These are phyloP conservation scores for Acacia pycnantha DNA, from an alignment of 331 rosid genomes.

Conservation along the genomic window DNA sequence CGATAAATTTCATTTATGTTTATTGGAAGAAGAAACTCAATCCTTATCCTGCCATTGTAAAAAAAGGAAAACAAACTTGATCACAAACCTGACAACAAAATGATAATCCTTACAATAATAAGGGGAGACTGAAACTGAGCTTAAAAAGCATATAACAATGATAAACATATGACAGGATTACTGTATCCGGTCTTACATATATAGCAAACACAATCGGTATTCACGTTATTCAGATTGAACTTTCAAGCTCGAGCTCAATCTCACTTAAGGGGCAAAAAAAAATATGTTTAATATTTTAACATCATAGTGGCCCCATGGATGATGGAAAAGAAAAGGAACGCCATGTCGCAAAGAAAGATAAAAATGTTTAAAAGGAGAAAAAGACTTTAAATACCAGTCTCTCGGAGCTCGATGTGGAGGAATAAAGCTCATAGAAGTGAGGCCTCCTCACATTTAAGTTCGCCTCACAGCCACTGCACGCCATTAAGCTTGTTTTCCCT, in stretches of 20 bases:
- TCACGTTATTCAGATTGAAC: background rate
- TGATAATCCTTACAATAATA: background rate
- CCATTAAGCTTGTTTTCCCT: conserved; percentile 42
- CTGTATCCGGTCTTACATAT: background rate
- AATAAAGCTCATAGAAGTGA: conserved; percentile 70
- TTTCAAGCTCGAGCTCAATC: background rate
- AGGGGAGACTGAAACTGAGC: background rate
- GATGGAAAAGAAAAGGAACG: background rate
- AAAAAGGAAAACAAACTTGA: background rate
- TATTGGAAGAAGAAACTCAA: background rate
- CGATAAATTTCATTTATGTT: background rate
- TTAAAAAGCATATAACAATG: background rate
- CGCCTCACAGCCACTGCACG: conserved; percentile 36
- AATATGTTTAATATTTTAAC: background rate
- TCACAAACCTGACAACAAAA: background rate
- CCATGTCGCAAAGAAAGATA: background rate
- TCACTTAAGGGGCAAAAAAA: background rate
- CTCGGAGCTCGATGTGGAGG: conserved; percentile 54
- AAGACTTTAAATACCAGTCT: conserved; percentile 50
- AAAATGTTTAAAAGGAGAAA: background rate
- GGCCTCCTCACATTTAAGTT: conserved; percentile 61
- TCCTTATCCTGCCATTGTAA: background rate
- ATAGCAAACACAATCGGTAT: background rate
- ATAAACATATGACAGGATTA: background rate
- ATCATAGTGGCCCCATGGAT: background rate